Evolutionary conservation across 1,139 yeast species (phyloP).

Genomic region (Candida dubliniensis): DNA sequence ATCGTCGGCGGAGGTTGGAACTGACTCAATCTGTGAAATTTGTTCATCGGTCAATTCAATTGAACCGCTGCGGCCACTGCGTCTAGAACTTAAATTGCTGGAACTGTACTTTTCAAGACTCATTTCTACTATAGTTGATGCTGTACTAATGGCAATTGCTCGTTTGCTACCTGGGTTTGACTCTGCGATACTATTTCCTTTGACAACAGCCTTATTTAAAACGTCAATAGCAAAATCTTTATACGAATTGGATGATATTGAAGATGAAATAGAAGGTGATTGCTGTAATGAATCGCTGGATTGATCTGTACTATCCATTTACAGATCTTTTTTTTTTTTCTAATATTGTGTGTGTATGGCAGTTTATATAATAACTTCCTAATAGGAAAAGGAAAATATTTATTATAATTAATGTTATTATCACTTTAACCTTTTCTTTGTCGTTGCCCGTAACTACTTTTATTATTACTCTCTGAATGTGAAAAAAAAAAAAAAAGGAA

Average conservation of each 20-base stretch:
- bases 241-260: conserved; percentile 8
- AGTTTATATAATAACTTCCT: too few relatives aligned
- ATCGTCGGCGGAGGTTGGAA: conserved; percentile 30
- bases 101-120: conserved; percentile 41
- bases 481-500: too few relatives aligned
- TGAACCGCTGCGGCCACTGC: conserved; percentile 16
- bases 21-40: conserved; percentile 17
- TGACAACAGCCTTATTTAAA: conserved; percentile 17
- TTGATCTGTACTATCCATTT: background rate
- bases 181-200: conserved; percentile 26
- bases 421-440: too few relatives aligned
- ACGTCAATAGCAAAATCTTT: conserved; percentile 13
- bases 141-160: conserved; percentile 57
- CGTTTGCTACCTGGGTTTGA: conserved; percentile 38
- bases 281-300: conserved; percentile 2
- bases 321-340: background rate
- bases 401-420: too few relatives aligned
- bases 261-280: conserved; percentile 4
- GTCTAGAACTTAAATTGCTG: background rate
- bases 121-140: conserved; percentile 55
- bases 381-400: too few relatives aligned
- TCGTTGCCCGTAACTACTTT: too few relatives aligned
- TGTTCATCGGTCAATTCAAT: conserved; percentile 19
- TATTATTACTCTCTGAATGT: too few relatives aligned
- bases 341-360: background rate